These are phyloP conservation scores for Pinus tabuliformis DNA, from an alignment of 75 land plant genomes.

Conservation along the genomic window DNA sequence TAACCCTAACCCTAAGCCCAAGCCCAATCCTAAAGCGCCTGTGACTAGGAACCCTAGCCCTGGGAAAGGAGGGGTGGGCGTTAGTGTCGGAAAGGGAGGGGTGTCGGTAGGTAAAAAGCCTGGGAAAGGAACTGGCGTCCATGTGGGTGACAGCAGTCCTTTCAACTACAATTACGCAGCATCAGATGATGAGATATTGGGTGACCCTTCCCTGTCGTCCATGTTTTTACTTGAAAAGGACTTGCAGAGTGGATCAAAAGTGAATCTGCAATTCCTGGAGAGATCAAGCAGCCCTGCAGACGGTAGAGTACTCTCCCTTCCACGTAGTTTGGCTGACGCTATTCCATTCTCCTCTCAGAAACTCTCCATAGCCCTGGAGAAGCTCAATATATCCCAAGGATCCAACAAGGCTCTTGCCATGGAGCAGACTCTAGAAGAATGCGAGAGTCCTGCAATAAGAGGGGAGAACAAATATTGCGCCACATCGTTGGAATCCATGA, in stretches of 20 bases:
- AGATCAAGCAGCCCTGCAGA: too few species aligned
- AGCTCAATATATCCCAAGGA: background rate
- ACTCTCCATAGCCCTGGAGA: background rate
- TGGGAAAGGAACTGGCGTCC: too few species aligned
- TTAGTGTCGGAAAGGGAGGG: too few species aligned
- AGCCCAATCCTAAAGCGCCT: too few species aligned
- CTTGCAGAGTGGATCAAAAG: background rate
- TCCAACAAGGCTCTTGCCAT: background rate
- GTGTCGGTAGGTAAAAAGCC: too few species aligned
- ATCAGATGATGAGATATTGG: background rate
- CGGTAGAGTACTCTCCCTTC: background rate
- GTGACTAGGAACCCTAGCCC: too few species aligned
- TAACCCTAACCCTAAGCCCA: too few species aligned
- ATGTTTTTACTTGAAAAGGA: background rate
- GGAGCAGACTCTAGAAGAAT: background rate
- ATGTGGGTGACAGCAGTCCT: too few species aligned
- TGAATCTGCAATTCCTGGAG: background rate
- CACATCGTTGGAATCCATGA: slow-evolving; percentile 9
- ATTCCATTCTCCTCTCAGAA: slow-evolving; percentile 7
- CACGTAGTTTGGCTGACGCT: background rate
- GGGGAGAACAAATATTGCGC: slow-evolving; percentile 8
- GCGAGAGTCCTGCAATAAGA: background rate
- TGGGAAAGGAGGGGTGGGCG: too few species aligned
- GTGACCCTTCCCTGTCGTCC: slow-evolving; percentile 16
- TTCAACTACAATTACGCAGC: too few species aligned